phyloP scores from a whole-genome alignment of 2,329 filamentous ascomycete species.

The Diaporthe vexans region DNA sequence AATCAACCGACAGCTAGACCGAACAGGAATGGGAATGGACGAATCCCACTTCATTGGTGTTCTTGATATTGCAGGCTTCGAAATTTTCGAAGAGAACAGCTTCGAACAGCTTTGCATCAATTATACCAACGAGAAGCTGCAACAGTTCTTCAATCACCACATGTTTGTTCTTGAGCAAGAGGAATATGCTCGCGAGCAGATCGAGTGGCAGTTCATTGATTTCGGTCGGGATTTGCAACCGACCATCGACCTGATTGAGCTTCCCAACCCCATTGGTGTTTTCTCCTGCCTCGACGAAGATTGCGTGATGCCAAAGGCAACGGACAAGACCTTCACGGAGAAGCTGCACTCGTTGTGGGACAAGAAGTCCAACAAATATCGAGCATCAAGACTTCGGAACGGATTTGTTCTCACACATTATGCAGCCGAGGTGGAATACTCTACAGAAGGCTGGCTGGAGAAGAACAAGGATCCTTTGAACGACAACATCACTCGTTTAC shows the following conservation, averaged over 20 bases:
- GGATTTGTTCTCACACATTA: conserved; percentile 98
- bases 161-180: conserved; percentile 99
- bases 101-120: conserved; percentile 99
- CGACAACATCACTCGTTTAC: conserved; percentile 92
- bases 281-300: conserved; percentile 99
- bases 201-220: conserved; percentile 99
- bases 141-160: conserved; percentile 99
- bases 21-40: conserved; percentile 84
- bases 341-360: conserved; percentile 98
- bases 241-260: conserved; percentile 96
- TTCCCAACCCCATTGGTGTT: conserved; percentile 97
- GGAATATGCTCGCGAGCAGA: conserved; percentile 96
- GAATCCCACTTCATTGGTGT: conserved; percentile 98
- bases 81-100: conserved; percentile 98
- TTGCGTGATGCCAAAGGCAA: conserved; percentile 98
- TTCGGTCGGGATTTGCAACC: conserved; percentile 97
- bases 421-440: conserved; percentile 97
- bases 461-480: conserved; percentile 99
- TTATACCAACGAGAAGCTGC: conserved; percentile 98
- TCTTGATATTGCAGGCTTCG: conserved; percentile 98
- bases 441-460: conserved; percentile 93
- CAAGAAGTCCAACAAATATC: conserved; percentile 94
- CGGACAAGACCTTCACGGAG: conserved; percentile 96
- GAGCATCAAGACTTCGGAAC: conserved; percentile 86
- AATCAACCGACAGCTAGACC: conserved; percentile 93